These are phyloP conservation scores for Suzukiozyma palmioleophila DNA, from an alignment of 1,139 yeast genomes.

Conservation along the genomic window DNA sequence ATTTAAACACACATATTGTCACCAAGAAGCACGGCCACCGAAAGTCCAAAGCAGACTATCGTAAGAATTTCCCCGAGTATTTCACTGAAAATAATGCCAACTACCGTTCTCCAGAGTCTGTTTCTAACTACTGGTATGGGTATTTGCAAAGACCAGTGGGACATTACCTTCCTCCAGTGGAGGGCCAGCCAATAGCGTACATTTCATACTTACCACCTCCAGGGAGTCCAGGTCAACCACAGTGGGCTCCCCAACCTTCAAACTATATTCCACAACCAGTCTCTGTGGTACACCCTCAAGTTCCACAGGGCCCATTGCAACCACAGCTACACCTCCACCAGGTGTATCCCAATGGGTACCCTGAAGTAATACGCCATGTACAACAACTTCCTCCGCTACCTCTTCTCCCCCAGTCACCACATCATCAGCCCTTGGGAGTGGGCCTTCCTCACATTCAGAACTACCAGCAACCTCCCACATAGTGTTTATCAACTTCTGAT, in stretches of 20 bases:
- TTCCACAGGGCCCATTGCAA: conserved; percentile 1
- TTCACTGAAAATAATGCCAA: conserved; percentile 4
- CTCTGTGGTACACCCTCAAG: neutral
- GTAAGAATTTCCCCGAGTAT: conserved; percentile 15
- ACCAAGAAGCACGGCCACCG: conserved; percentile 71
- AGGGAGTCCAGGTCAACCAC: neutral
- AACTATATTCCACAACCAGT: conserved; percentile 3
- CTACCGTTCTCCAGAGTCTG: neutral
- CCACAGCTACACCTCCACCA: conserved; percentile 3
- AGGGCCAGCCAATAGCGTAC: neutral
- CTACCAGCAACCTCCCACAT: conserved; percentile 1
- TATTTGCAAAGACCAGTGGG: conserved; percentile 9
- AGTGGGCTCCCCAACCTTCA: neutral
- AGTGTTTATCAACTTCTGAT: too few relatives aligned
- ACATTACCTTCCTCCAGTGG: neutral
- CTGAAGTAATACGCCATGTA: too few relatives aligned
- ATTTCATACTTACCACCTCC: neutral
- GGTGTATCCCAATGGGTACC: too few relatives aligned
- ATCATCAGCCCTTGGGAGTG: conserved; percentile 1
- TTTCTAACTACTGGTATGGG: conserved; percentile 28
- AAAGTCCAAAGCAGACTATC: conserved; percentile 65
- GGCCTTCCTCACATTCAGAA: neutral
- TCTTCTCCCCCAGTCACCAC: conserved; percentile 3
- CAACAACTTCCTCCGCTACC: conserved; percentile 7
- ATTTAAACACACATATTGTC: conserved; percentile 69